Percentiles rank a stretch among this genome's conserved stretches.
Conservation (phyloP, 139 green algal species). For the Picochlorum sp. region DNA sequence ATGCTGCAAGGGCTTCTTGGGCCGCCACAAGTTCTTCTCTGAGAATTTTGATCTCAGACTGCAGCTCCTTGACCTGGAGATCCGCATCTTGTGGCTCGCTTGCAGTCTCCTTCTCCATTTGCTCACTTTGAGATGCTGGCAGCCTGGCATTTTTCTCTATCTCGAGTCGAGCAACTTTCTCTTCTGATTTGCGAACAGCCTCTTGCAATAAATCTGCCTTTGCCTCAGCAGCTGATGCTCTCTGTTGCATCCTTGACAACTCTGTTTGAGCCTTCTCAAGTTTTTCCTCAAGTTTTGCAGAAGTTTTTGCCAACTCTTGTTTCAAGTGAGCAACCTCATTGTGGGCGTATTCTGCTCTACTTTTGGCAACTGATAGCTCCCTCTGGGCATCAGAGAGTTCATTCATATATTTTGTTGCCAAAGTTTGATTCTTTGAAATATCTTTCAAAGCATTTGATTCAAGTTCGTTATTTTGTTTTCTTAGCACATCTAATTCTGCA, state of each 20-base stretch:
- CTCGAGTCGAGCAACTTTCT: slow-evolving; percentile 34
- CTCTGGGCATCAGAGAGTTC: slow-evolving; percentile 32
- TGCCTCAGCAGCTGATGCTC: slow-evolving; percentile 28
- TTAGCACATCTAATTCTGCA: slow-evolving; percentile 30
- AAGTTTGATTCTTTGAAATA: slow-evolving; percentile 19
- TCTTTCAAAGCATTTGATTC: slow-evolving; percentile 17
- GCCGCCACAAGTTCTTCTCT: slow-evolving; percentile 39
- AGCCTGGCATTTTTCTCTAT: slow-evolving; percentile 24
- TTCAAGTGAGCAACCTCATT: slow-evolving; percentile 6
- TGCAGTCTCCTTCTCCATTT: neutral
- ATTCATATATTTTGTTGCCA: slow-evolving; percentile 11
- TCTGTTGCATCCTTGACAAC: slow-evolving; percentile 25
- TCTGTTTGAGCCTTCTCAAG: slow-evolving; percentile 22
- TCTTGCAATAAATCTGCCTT: slow-evolving; percentile 41
- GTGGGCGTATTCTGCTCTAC: slow-evolving; percentile 14
- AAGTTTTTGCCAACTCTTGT: slow-evolving; percentile 10
- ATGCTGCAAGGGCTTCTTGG: slow-evolving; percentile 44
- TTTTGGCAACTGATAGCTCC: slow-evolving; percentile 24
- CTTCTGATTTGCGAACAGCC: slow-evolving; percentile 41
- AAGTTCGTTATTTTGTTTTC: slow-evolving; percentile 8
- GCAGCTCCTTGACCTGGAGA: slow-evolving; percentile 24
- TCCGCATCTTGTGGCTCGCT: neutral
- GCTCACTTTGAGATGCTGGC: neutral
- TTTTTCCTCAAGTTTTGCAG: slow-evolving; percentile 22
- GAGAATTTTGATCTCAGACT: slow-evolving; percentile 31